Conservation (phyloP, 352 stramenopile species). For the Globisporangium emineosum region DNA sequence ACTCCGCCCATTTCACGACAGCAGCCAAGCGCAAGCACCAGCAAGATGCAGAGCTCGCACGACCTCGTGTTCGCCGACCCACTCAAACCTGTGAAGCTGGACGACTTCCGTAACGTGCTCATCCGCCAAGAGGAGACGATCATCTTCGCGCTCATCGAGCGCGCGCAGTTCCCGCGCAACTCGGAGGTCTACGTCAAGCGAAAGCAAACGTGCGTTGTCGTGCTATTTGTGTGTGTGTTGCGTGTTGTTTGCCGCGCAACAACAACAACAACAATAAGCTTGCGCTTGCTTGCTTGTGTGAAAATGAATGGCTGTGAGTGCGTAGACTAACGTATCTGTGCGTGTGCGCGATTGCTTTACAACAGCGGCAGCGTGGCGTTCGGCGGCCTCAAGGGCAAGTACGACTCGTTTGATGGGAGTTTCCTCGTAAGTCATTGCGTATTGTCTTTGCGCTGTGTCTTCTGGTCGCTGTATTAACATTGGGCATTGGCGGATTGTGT, state of each 20-base stretch:
- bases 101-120: conserved; percentile 87
- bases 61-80: conserved; percentile 63
- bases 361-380: conserved; percentile 67
- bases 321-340: not conserved
- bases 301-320: not conserved
- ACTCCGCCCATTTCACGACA: not conserved
- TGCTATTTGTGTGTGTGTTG: not conserved
- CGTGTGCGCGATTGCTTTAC: not conserved
- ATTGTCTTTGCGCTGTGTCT: not conserved
- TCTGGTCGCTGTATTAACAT: not conserved
- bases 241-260: not conserved
- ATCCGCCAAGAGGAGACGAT: conserved; percentile 97
- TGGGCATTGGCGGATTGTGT: not conserved
- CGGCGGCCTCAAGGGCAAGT: conserved; percentile 81
- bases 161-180: conserved; percentile 96
- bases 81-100: conserved; percentile 71
- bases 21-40: not conserved
- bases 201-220: conserved; percentile 49
- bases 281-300: not conserved
- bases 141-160: conserved; percentile 99
- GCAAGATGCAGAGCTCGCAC: conserved; percentile 56
- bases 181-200: conserved; percentile 92
- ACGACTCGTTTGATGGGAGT: conserved; percentile 81
- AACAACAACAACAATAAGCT: no score
- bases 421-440: conserved; percentile 39